Base-by-base conservation (phyloP, 176 grass and related monocot species). In the Musa acuminata region DNA sequence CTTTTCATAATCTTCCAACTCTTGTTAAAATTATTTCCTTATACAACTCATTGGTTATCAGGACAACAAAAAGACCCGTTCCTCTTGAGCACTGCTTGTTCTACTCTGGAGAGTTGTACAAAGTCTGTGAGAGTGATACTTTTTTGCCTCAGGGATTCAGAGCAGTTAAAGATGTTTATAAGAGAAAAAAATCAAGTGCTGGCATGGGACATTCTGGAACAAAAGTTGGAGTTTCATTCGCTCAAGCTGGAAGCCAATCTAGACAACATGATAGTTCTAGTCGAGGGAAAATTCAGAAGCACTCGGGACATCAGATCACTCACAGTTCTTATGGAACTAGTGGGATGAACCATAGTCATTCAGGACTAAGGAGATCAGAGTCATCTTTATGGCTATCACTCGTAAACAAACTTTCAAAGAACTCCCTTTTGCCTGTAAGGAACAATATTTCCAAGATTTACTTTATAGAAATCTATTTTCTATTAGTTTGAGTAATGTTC, bases 71-170 rank as follows among this genome's bases (percentile, higher is more conserved):
- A 83, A 85, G 94, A 80, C 94, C 94, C 64, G 87, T 97, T 79
- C 94, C 94, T 7, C 85, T 93, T 77, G 94, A 97, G 72, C 94
- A 97, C 71, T 97, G 94, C 63, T 85, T 97, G 78, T 97, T 97
- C 87, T 97, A 93, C 74, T 85, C 87, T 72, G 94, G 87, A 76
- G 90, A 90, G 62, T 35, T 91, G 74, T 93, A 84, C 81, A 87
- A 88, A 84, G 79, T 97, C 84, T 97, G 94, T 69, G 85, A 97
- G 80, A 88, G 78, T 24, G 94, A 93, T 55, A 55, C 23, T 14
- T 97, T 97, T 83, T 80, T 97, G 81, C 77, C 85, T 64, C 90
- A 89, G 86, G 94, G 94, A 74, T 88, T 85, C 80, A 93, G 64
- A 85, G 87, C 91, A 82, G 90, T 84, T 67, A 97, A 97, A 87